Conservation (phyloP, 345 rosid species). For the Abelmoschus esculentus region DNA sequence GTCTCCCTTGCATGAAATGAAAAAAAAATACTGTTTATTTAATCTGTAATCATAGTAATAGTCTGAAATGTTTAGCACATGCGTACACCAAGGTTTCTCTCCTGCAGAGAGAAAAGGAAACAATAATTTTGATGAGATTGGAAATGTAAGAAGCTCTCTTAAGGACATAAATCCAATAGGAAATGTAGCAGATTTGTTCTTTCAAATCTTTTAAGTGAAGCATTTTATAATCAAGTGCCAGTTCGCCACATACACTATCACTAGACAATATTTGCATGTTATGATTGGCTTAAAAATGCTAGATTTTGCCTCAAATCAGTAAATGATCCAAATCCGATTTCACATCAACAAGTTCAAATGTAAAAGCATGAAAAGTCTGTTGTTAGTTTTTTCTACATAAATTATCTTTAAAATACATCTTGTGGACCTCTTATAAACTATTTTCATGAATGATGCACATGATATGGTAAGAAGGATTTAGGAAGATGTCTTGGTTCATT, state of each 20-base stretch:
- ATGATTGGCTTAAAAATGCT: not conserved
- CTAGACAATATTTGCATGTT: not conserved
- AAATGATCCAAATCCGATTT: not conserved
- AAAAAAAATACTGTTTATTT: not conserved
- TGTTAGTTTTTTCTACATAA: not conserved
- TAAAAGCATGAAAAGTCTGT: not conserved
- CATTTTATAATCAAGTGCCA: not conserved
- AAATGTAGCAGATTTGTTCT: not conserved
- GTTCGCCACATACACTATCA: not conserved
- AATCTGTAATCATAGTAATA: not conserved
- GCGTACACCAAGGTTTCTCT: conserved; percentile 6
- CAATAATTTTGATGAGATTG: not conserved
- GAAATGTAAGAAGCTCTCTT: not conserved
- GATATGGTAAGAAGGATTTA: not conserved
- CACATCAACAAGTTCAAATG: not conserved
- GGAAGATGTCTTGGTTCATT: not conserved
- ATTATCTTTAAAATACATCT: not conserved
- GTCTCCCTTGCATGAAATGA: not conserved
- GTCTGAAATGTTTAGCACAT: not conserved
- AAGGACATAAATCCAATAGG: conserved; percentile 1
- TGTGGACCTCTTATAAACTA: not conserved
- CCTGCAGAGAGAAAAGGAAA: not conserved
- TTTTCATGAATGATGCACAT: not conserved
- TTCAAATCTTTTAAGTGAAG: not conserved
- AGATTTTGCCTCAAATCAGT: not conserved